These are phyloP conservation scores for Trebouxia sp. DNA, from an alignment of 139 green algal genomes.

Conservation along the genomic window DNA sequence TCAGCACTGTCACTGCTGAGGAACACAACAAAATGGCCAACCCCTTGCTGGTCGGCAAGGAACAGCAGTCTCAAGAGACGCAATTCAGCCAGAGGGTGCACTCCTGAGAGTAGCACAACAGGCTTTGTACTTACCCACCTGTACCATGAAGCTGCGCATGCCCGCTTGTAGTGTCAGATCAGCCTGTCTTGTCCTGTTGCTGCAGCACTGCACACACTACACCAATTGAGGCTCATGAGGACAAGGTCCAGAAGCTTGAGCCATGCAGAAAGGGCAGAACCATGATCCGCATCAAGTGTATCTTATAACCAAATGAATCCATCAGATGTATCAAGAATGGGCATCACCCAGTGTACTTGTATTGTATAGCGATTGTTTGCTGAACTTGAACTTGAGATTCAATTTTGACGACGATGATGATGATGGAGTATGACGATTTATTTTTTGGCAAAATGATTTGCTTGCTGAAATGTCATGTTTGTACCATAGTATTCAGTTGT, in stretches of 20 bases:
- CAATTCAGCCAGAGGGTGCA: neutral
- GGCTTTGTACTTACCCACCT: neutral
- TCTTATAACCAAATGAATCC: slow-evolving; percentile 8
- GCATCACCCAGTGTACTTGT: neutral
- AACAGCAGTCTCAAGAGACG: neutral
- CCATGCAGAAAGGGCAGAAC: too few relatives aligned
- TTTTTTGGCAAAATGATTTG: neutral
- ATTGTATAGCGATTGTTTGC: neutral
- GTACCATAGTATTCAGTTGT: too few relatives aligned
- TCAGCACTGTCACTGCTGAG: slow-evolving; percentile 16
- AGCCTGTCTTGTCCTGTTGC: too few relatives aligned
- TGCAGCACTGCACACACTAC: too few relatives aligned
- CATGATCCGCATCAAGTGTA: neutral
- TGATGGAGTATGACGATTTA: neutral
- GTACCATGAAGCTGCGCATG: neutral
- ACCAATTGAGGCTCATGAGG: too few relatives aligned
- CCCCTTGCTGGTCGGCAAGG: neutral
- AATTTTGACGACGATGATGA: neutral
- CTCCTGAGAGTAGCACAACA: neutral
- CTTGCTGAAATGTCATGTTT: too few relatives aligned
- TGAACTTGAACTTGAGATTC: neutral
- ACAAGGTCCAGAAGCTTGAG: too few relatives aligned
- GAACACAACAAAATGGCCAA: neutral
- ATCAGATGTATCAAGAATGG: neutral
- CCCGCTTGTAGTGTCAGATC: too few relatives aligned